Evolutionary conservation across 2,329 filamentous ascomycete genomes (phyloP), one percentile per base, ranked within the genome.

Genomic region (Xylaria sp.): DNA sequence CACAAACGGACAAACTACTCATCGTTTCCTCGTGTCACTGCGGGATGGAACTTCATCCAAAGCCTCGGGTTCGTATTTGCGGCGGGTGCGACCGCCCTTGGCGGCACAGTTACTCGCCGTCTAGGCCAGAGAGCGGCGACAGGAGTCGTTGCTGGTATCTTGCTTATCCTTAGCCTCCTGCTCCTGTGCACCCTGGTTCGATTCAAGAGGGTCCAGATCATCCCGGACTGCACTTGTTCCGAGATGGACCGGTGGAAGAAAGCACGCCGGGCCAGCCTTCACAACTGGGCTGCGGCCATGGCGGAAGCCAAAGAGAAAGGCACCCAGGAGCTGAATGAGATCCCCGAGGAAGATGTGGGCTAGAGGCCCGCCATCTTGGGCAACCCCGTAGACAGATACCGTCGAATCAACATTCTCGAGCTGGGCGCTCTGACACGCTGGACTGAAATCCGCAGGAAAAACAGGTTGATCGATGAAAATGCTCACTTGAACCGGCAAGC

Each of bases 351-450:
- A 69, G 83, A 85, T 51, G 85, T 90, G n/a, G 76, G 74, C 55
- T 93, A 90, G 91, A 87, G 87, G 66, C 89, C 92, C 1, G 84
- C 90, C 32, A 86, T 93, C 71, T 88, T 93, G 75, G 91, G 92
- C 12, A 91, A 92, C 75, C 91, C 92, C 12, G 88, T 87, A 53
- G 88, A 90, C 55, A 90, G 89, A 78, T 88, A 86, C 74, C 85
- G 92, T 58, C 85, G 89, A 68, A 89, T 94, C 85, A 93, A 88
- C 76, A 77, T 93, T 27, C 81, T 94, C 17, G 92, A 94, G 78
- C 80, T 92, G 67, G 92, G 92, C 0, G 80, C 82, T 42, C 82
- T 91, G 83, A 90, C 86, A 59, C 83, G 92, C 48, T 94, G 90
- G 89, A 91, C 87, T 27, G 91, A 93, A 78, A 93, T 94, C 68